Base-by-base conservation (phyloP, 2,329 filamentous ascomycete genomes). In the Aphanocladium album region DNA sequence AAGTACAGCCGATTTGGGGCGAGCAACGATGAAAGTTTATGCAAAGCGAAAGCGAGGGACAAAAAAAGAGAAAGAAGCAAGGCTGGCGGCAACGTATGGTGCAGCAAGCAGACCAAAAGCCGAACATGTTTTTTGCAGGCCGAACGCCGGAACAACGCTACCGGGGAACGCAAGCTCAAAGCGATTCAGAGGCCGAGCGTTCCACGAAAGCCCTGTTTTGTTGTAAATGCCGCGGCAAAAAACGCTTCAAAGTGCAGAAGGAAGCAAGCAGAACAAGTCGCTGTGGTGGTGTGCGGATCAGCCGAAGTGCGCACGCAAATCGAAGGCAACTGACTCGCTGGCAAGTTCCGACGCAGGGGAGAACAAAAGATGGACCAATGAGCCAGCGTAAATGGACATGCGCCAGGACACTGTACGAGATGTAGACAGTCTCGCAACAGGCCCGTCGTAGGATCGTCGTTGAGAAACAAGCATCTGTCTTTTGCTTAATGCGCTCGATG, bases 311-410 rank as follows among this genome's bases (percentile, higher is more conserved):
- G 50, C 21, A 19, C 4, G n/a, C 33, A 39, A 49, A 17, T 41
- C 21, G 17, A 25, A 17, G 37, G 21, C 50, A 17, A 21, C 30
- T 57, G 54, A 49, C 54, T 57, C 45, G 54, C 43, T 41, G 54
- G 54, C 54, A 27, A 49, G 43, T 57, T 57, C 54, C 54, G 54
- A 57, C 17, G 39, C 17, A 43, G 19, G 30, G 30, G 43, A n/a
- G 39, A 54, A 33, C n/a, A 27, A 39, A n/a, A 39, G 33, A 57
- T 57, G 16, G 16, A 16, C 30, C 30, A 39, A 57, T 39, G 14
- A 19, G 35, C 16, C 30, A 30, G 30, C 5, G 30, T 30, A 30
- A 30, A 30, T 9, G 9, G 30, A 30, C 30, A 30, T 5, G 30
- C 9, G 30, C 5, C 30, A 9, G 30, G 9, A 5, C 9, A 30